phyloP scores from a whole-genome alignment of 2,329 filamentous ascomycete species.

The Colletotrichum spaethianum region DNA sequence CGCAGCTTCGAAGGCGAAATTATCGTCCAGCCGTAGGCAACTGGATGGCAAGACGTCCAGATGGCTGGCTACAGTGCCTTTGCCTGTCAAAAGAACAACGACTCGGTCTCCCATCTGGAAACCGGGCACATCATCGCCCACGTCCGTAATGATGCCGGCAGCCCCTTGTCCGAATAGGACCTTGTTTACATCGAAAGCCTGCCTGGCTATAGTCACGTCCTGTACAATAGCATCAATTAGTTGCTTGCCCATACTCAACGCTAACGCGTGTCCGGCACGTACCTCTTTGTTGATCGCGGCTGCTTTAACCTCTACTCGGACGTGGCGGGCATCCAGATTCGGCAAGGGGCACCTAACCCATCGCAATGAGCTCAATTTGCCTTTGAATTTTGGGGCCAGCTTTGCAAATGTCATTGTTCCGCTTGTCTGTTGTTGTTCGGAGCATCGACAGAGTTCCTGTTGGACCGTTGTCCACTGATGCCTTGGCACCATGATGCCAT shows the following conservation, averaged over 20 bases:
- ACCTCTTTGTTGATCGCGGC: constrained; percentile 9
- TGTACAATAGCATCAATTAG: background rate
- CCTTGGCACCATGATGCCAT: constrained; percentile 10
- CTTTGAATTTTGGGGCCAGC: background rate
- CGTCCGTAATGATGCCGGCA: constrained; percentile 13
- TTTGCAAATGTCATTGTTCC: background rate
- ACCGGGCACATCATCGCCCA: constrained; percentile 14
- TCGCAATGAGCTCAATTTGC: constrained; percentile 1
- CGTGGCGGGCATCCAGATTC: background rate
- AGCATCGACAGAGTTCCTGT: constrained; percentile 6
- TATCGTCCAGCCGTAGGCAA: constrained; percentile 31
- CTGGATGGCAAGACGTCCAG: background rate
- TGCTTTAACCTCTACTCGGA: constrained; percentile 2
- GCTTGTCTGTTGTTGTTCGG: background rate
- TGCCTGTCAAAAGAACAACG: background rate
- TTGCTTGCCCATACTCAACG: too few species aligned
- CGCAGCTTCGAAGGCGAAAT: constrained; percentile 52
- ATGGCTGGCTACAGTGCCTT: background rate
- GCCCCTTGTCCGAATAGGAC: constrained; percentile 22
- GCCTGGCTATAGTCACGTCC: background rate
- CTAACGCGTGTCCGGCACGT: background rate
- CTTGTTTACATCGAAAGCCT: background rate
- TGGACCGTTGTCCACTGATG: background rate
- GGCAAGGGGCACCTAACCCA: constrained; percentile 5
- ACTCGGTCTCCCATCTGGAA: constrained; percentile 18